These are phyloP conservation scores for Yamadazyma jaroonii DNA, from an alignment of 1,139 yeast genomes.

Conservation along the genomic window DNA sequence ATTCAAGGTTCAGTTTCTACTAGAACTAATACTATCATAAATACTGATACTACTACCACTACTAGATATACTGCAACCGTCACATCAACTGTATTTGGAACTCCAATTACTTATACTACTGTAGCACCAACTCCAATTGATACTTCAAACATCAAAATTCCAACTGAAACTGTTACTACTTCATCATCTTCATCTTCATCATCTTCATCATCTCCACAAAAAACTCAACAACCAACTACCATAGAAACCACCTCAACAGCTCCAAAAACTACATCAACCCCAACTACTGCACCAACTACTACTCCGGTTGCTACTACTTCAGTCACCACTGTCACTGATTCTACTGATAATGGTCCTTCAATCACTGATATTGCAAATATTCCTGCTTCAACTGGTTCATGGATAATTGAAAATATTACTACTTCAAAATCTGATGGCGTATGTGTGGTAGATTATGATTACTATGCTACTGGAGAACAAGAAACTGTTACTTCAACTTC, in stretches of 20 bases:
- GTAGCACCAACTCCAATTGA: slow-evolving; percentile 36
- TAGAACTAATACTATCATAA: slow-evolving; percentile 25
- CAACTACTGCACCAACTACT: slow-evolving; percentile 8
- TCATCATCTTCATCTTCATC: slow-evolving; percentile 4
- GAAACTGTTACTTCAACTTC: slow-evolving; percentile 36
- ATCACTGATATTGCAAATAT: slow-evolving; percentile 27
- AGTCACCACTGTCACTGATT: slow-evolving; percentile 9
- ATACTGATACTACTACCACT: slow-evolving; percentile 36
- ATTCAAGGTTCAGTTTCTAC: slow-evolving; percentile 33
- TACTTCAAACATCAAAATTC: slow-evolving; percentile 12
- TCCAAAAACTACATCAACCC: slow-evolving; percentile 5
- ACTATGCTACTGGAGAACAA: slow-evolving; percentile 33
- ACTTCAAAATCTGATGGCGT: slow-evolving; percentile 35
- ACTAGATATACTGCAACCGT: slow-evolving; percentile 48
- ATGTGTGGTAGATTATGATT: slow-evolving; percentile 44
- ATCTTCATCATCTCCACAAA: slow-evolving; percentile 5
- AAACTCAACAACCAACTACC: slow-evolving; percentile 7
- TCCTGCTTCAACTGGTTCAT: slow-evolving; percentile 36
- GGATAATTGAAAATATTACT: slow-evolving; percentile 37
- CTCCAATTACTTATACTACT: slow-evolving; percentile 37
- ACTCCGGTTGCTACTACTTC: slow-evolving; percentile 11
- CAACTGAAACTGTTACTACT: slow-evolving; percentile 10
- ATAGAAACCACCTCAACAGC: slow-evolving; percentile 9
- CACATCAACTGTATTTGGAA: slow-evolving; percentile 42
- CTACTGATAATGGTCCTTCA: slow-evolving; percentile 24